A percentile compares a stretch with the other conserved stretches of the same genome.
Conservation (phyloP, 2,329 filamentous ascomycete genomes). For the Aspergillus ochraceus region DNA sequence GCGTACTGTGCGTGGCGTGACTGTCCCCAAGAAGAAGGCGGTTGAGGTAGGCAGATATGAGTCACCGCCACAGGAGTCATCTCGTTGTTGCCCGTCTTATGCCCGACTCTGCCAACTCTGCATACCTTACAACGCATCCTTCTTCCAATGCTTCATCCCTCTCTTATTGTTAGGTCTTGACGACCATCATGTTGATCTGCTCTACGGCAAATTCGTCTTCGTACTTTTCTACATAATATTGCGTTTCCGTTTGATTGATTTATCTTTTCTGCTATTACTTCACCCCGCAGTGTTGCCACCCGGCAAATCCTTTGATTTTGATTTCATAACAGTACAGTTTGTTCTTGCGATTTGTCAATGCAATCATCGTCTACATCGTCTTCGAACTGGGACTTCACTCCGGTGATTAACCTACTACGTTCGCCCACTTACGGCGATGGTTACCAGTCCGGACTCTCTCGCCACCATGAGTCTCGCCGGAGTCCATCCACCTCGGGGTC, state of each 20-base stretch:
- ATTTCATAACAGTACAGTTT: not conserved
- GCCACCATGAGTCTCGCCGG: constrained; percentile 12
- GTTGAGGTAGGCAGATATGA: constrained; percentile 2
- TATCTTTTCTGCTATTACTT: not conserved
- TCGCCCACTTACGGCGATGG: constrained; percentile 27
- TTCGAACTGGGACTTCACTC: constrained; percentile 47
- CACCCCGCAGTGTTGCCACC: constrained; percentile 8
- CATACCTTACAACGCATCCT: constrained; percentile 5
- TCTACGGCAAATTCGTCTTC: not conserved
- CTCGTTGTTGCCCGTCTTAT: not conserved
- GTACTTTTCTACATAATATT: constrained; percentile 7
- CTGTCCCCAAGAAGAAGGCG: constrained; percentile 6
- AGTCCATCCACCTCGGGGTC: constrained; percentile 7
- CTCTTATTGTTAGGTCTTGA: constrained; percentile 10
- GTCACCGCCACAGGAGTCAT: constrained; percentile 19
- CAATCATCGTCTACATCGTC: constrained; percentile 23
- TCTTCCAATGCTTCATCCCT: constrained; percentile 11
- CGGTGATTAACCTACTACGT: constrained; percentile 45
- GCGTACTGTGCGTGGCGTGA: not conserved
- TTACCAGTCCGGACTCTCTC: constrained; percentile 10
- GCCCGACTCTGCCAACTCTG: not conserved
- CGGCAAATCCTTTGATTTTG: not conserved
- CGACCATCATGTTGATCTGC: constrained; percentile 23
- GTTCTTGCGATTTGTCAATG: constrained; percentile 27
- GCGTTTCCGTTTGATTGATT: not conserved